These are phyloP conservation scores for Sechiopsis laciniata DNA, from an alignment of 306 rosid species.

Conservation along the genomic window DNA sequence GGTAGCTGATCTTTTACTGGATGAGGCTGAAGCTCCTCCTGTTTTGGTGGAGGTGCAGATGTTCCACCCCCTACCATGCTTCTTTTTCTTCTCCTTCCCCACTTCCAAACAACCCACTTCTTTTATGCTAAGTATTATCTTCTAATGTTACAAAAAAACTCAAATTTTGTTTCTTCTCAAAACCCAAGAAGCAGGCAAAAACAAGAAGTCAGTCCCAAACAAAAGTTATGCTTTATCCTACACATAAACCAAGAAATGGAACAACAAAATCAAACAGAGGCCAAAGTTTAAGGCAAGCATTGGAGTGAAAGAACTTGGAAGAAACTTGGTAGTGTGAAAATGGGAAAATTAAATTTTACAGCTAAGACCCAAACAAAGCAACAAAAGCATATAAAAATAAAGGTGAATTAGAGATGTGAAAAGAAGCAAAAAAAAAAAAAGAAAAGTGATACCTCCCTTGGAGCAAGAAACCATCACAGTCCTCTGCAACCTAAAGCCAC, in stretches of 20 bases:
- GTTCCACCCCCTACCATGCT: constrained; percentile 41
- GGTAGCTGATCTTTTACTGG: constrained; percentile 87
- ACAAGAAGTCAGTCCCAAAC: constrained; percentile 30
- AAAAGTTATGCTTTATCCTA: constrained; percentile 13
- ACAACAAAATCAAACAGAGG: constrained; percentile 16
- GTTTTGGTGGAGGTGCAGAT: constrained; percentile 75
- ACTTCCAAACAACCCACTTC: constrained; percentile 9
- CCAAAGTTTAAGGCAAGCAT: constrained; percentile 15
- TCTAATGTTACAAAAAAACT: constrained; percentile 20
- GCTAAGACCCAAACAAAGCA: constrained; percentile 34
- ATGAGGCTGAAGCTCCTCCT: constrained; percentile 85
- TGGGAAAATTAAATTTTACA: constrained; percentile 34
- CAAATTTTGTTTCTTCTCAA: constrained; percentile 19
- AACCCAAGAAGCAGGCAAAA: constrained; percentile 15
- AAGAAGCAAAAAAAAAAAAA: constrained; percentile 26
- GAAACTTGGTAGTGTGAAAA: constrained; percentile 26
- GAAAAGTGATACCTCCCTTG: constrained; percentile 33
- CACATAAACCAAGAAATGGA: constrained; percentile 25
- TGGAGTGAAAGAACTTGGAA: constrained; percentile 20
- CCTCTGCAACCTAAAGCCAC: constrained; percentile 26
- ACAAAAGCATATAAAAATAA: constrained; percentile 32
- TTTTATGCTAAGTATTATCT: background rate
- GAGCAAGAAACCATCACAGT: constrained; percentile 38
- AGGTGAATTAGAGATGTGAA: constrained; percentile 56
- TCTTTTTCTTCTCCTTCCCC: constrained; percentile 49